A percentile compares a stretch with the other conserved stretches of the same genome.
phyloP scores from a whole-genome alignment of 768 basidiomycete genomes.

The Tulasnella sp. region DNA sequence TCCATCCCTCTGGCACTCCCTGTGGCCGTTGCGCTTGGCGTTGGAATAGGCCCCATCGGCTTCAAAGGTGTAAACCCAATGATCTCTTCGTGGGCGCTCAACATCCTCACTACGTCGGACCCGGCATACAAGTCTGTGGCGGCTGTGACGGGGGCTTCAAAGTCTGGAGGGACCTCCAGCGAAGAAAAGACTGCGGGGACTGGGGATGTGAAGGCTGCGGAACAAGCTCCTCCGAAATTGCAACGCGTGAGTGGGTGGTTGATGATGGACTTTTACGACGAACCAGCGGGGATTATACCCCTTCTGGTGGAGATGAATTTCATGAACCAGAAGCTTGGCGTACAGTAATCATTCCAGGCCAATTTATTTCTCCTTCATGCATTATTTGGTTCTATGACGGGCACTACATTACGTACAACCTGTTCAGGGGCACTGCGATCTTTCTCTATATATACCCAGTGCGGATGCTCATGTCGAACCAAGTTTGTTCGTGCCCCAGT shows the following conservation, averaged over 20 bases:
- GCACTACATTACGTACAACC: too few relatives aligned
- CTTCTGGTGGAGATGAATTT: constrained; percentile 69
- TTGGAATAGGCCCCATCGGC: constrained; percentile 67
- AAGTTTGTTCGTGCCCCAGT: constrained; percentile 4
- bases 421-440: too few relatives aligned
- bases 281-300: constrained; percentile 46
- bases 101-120: constrained; percentile 29
- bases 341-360: neutral
- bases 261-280: constrained; percentile 58
- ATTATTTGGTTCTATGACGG: too few relatives aligned
- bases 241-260: constrained; percentile 52
- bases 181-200: constrained; percentile 12
- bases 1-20: constrained; percentile 74
- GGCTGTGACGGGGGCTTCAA: too few relatives aligned
- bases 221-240: constrained; percentile 11
- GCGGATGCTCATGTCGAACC: neutral
- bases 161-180: neutral
- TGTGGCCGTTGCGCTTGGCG: constrained; percentile 60
- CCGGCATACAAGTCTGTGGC: neutral
- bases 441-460: neutral
- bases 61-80: constrained; percentile 75
- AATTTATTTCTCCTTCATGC: too few relatives aligned
- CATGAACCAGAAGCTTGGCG: constrained; percentile 20
- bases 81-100: constrained; percentile 59
- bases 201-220: constrained; percentile 10